These are phyloP conservation scores for Astrothelium subdiscretum DNA, from an alignment of 495 filamentous ascomycete genomes.

Conservation along the genomic window DNA sequence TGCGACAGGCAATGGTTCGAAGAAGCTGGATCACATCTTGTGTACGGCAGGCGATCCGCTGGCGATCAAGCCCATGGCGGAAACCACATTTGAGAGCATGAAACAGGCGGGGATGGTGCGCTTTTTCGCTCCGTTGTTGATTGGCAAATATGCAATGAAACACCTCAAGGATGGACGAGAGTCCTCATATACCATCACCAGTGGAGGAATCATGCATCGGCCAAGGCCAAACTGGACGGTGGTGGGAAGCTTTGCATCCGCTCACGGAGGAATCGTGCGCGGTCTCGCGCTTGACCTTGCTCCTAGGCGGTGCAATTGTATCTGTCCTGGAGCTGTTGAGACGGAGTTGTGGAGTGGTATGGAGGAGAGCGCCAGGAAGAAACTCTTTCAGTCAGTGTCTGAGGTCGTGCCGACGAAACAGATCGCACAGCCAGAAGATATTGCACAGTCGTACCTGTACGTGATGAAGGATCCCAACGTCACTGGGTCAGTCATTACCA, in stretches of 20 bases:
- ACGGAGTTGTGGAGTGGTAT: slow-evolving; percentile 39
- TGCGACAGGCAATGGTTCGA: slow-evolving; percentile 9
- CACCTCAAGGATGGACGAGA: slow-evolving; percentile 32
- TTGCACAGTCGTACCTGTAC: slow-evolving; percentile 54
- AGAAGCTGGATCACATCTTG: slow-evolving; percentile 48
- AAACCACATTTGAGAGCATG: slow-evolving; percentile 32
- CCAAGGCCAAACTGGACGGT: slow-evolving; percentile 39
- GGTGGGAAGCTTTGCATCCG: slow-evolving; percentile 27
- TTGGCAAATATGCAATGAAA: slow-evolving; percentile 39
- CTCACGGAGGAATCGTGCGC: slow-evolving; percentile 33
- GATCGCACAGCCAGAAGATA: slow-evolving; percentile 42
- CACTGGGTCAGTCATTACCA: slow-evolving; percentile 31
- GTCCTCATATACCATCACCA: slow-evolving; percentile 45
- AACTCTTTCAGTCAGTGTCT: slow-evolving; percentile 20
- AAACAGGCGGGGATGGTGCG: slow-evolving; percentile 36
- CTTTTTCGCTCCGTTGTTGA: slow-evolving; percentile 37
- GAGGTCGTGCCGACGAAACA: slow-evolving; percentile 31
- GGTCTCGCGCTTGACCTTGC: slow-evolving; percentile 46
- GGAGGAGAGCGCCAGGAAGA: slow-evolving; percentile 19
- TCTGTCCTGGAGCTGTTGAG: slow-evolving; percentile 42
- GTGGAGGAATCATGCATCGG: slow-evolving; percentile 35
- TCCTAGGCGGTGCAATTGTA: slow-evolving; percentile 49
- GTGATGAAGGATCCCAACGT: slow-evolving; percentile 48
- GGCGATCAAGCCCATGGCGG: slow-evolving; percentile 23
- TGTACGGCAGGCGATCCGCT: slow-evolving; percentile 47